These are phyloP conservation scores for Rhizopus stolonifer DNA, from an alignment of 371 early-diverging fungal species.

Conservation along the genomic window DNA sequence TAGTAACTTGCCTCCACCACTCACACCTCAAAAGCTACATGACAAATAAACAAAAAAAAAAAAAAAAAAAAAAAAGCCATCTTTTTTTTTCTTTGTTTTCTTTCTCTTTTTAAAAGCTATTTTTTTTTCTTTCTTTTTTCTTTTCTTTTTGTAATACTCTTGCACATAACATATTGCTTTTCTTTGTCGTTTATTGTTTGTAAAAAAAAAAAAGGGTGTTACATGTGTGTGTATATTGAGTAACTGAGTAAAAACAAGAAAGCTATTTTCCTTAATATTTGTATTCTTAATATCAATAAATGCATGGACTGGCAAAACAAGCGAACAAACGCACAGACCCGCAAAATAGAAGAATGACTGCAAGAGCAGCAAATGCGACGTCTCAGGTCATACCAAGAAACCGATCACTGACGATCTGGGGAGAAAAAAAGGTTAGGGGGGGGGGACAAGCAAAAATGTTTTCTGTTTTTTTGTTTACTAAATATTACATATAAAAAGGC, in stretches of 20 bases:
- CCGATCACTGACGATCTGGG: conserved; percentile 36
- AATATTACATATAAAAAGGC: too few species aligned
- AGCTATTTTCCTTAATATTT: background rate
- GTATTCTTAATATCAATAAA: conserved; percentile 3
- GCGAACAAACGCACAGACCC: conserved; percentile 45
- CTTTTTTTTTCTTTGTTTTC: too few species aligned
- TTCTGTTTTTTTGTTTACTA: too few species aligned
- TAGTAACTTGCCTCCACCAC: conserved; percentile 36
- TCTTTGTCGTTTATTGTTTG: too few species aligned
- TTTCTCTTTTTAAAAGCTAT: too few species aligned
- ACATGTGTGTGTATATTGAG: background rate
- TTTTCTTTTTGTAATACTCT: background rate
- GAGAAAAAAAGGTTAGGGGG: conserved; percentile 23
- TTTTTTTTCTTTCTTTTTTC: too few species aligned
- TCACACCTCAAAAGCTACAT: conserved; percentile 43
- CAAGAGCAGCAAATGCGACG: conserved; percentile 38
- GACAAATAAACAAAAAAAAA: conserved; percentile 13
- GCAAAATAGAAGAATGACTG: conserved; percentile 33
- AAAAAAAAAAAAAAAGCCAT: too few species aligned
- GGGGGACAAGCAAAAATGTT: background rate
- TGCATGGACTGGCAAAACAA: conserved; percentile 29
- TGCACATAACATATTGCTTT: background rate
- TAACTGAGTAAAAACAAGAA: conserved; percentile 1
- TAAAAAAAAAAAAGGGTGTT: background rate
- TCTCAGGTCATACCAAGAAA: conserved; percentile 35